Percentiles rank a stretch among this genome's conserved stretches.
Conservation (phyloP, 2,329 filamentous ascomycete genomes). For the Epichloe sibirici region DNA sequence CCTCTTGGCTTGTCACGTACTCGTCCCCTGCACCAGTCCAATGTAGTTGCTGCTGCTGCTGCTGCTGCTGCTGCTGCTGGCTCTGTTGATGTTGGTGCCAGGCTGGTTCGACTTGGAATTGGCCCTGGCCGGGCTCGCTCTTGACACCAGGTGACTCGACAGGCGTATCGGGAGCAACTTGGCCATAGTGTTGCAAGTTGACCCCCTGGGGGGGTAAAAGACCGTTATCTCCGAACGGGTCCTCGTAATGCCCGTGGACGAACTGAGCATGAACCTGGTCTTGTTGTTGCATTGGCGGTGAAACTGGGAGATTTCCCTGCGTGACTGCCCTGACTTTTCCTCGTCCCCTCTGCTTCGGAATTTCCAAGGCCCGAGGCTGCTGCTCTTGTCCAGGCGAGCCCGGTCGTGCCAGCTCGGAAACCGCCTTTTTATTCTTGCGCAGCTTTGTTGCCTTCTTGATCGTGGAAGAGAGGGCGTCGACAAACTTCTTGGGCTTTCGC, state of each 20-base stretch:
- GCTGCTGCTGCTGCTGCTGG: slow-evolving; percentile 14
- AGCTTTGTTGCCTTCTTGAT: slow-evolving; percentile 27
- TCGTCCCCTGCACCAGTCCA: slow-evolving; percentile 16
- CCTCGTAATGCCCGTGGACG: slow-evolving; percentile 25
- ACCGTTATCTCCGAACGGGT: slow-evolving; percentile 24
- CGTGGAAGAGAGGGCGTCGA: slow-evolving; percentile 29
- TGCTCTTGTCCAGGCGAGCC: slow-evolving; percentile 21
- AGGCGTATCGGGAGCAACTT: slow-evolving; percentile 23
- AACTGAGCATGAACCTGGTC: slow-evolving; percentile 18
- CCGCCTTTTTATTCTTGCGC: slow-evolving; percentile 18
- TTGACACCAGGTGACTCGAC: slow-evolving; percentile 26
- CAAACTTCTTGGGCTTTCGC: slow-evolving; percentile 26
- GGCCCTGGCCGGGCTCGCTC: slow-evolving; percentile 17
- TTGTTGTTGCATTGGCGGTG: slow-evolving; percentile 16
- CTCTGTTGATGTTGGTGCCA: slow-evolving; percentile 13
- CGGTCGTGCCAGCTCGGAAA: slow-evolving; percentile 9
- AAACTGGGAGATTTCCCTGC: slow-evolving; percentile 10
- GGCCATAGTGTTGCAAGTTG: slow-evolving; percentile 19
- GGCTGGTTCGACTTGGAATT: slow-evolving; percentile 10
- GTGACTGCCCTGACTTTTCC: slow-evolving; percentile 11
- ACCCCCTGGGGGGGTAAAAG: slow-evolving; percentile 13
- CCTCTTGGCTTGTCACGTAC: slow-evolving; percentile 14
- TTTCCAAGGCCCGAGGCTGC: slow-evolving; percentile 16
- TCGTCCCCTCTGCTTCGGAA: slow-evolving; percentile 20
- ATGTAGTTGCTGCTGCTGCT: slow-evolving; percentile 11